These are phyloP conservation scores for Xylaria longipes DNA, from an alignment of 495 filamentous ascomycete genomes.

Conservation along the genomic window DNA sequence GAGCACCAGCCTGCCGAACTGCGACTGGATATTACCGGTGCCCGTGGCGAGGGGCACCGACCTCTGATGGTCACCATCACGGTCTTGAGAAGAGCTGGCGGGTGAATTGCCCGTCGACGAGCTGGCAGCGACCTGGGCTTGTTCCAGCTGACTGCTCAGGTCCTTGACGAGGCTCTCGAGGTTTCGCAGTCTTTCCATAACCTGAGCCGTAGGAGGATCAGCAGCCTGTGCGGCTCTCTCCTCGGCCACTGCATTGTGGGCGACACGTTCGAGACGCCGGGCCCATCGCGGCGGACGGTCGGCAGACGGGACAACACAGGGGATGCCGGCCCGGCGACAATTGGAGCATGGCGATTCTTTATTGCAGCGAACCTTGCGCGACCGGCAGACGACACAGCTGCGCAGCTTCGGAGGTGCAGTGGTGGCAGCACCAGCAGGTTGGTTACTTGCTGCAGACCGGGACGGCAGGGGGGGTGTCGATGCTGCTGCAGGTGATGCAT, in stretches of 20 bases:
- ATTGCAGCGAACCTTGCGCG: slow-evolving; percentile 68
- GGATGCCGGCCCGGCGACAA: slow-evolving; percentile 62
- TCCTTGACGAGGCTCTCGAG: slow-evolving; percentile 64
- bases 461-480: not conserved
- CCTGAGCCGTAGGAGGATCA: slow-evolving; percentile 37
- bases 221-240: slow-evolving; percentile 24
- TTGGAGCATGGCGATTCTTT: slow-evolving; percentile 65
- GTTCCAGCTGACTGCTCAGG: slow-evolving; percentile 58
- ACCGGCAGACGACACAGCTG: slow-evolving; percentile 63
- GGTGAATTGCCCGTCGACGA: slow-evolving; percentile 29
- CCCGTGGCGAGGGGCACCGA: slow-evolving; percentile 18
- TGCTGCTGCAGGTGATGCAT: not conserved
- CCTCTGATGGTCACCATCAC: slow-evolving; percentile 20
- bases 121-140: slow-evolving; percentile 38
- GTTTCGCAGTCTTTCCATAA: slow-evolving; percentile 59
- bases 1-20: slow-evolving; percentile 53
- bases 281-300: slow-evolving; percentile 60
- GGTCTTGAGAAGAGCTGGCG: slow-evolving; percentile 31
- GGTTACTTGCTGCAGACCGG: not conserved
- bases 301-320: slow-evolving; percentile 58
- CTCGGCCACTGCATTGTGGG: slow-evolving; percentile 31
- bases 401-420: slow-evolving; percentile 47
- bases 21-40: slow-evolving; percentile 35
- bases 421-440: not conserved
- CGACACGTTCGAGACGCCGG: slow-evolving; percentile 49